A percentile compares a stretch with the other conserved stretches of the same genome.
phyloP scores from a whole-genome alignment of 306 rosid species.

The Glycine tomentella region DNA sequence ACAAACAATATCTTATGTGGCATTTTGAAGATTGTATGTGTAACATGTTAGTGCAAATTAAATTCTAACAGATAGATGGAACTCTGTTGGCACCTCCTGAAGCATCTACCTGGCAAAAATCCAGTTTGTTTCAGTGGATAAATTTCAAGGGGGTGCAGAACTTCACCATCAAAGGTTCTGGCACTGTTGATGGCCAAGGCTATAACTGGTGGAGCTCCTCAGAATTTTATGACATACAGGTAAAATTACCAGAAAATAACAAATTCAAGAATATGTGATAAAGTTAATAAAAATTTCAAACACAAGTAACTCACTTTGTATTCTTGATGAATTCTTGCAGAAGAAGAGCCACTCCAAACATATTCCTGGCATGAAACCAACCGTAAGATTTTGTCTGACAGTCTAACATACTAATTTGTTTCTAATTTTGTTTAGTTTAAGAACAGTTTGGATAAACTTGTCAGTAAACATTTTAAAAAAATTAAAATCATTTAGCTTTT shows the following conservation, averaged over 20 bases:
- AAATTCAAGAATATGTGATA: background rate
- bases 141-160: constrained; percentile 81
- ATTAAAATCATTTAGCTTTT: too few relatives aligned
- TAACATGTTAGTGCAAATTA: constrained; percentile 7
- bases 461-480: too few relatives aligned
- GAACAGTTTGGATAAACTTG: too few relatives aligned
- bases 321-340: constrained; percentile 49
- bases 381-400: constrained; percentile 62
- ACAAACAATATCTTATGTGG: constrained; percentile 19
- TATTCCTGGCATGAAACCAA: constrained; percentile 70
- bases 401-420: background rate
- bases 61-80: constrained; percentile 81
- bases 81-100: constrained; percentile 75
- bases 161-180: constrained; percentile 84
- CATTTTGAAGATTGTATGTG: constrained; percentile 15
- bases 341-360: constrained; percentile 58
- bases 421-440: background rate
- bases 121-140: constrained; percentile 82
- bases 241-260: constrained; percentile 21
- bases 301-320: constrained; percentile 22
- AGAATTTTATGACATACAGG: constrained; percentile 53
- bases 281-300: constrained; percentile 17
- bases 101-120: constrained; percentile 77
- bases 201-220: constrained; percentile 73
- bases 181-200: constrained; percentile 89